Evolutionary conservation across 2,329 filamentous ascomycete species (phyloP).

Genomic region (Blumeria hordei): DNA sequence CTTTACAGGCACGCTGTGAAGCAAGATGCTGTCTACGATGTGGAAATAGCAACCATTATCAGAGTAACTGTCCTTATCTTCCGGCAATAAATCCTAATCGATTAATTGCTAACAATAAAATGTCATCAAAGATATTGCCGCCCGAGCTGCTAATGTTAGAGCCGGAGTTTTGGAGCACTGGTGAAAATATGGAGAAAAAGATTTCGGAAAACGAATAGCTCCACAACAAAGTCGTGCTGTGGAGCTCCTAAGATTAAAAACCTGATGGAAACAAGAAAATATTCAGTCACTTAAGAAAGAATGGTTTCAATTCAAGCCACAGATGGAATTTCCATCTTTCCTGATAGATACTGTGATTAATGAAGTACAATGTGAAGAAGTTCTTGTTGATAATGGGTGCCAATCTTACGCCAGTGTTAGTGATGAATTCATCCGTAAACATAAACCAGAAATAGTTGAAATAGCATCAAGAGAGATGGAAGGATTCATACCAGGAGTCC

Average conservation of each 20-base stretch:
- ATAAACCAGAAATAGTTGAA: too few species aligned
- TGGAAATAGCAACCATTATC: not conserved
- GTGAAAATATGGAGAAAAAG: not conserved
- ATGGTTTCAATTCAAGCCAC: not conserved
- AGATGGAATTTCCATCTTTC: not conserved
- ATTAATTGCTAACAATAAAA: too few species aligned
- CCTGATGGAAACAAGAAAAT: not conserved
- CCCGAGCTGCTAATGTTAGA: too few species aligned
- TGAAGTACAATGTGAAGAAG: too few species aligned
- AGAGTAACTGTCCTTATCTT: not conserved
- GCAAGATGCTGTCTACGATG: not conserved
- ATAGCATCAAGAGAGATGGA: too few species aligned
- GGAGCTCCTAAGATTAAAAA: not conserved
- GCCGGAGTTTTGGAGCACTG: not conserved
- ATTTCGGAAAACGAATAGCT: constrained; percentile 1
- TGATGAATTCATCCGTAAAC: too few species aligned
- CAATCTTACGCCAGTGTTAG: too few species aligned
- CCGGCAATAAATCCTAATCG: not conserved
- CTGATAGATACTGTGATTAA: too few species aligned
- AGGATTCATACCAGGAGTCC: too few species aligned
- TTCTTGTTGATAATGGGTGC: too few species aligned
- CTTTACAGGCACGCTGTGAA: not conserved
- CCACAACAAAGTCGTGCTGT: not conserved
- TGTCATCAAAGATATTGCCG: too few species aligned
- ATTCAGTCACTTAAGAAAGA: not conserved